A percentile compares a stretch with the other conserved stretches of the same genome.
phyloP scores from a whole-genome alignment of 1,284 basidiomycete species.

The Trichosporon sp. region DNA sequence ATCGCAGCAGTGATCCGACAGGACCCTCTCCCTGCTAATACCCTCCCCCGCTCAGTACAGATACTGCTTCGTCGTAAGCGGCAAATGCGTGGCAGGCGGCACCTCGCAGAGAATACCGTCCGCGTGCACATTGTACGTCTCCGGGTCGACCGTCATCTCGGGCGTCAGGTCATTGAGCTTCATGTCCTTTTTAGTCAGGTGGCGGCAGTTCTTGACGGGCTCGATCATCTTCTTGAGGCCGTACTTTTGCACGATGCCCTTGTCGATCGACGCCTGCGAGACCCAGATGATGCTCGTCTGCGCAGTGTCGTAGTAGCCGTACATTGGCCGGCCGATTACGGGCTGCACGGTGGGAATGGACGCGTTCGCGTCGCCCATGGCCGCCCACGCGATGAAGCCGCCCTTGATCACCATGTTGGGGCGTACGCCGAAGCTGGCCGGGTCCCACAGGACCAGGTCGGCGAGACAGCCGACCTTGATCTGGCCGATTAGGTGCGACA shows the following conservation, averaged over 20 bases:
- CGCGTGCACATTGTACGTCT: slow-evolving; percentile 79
- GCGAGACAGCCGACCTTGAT: slow-evolving; percentile 77
- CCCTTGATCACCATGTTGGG: slow-evolving; percentile 93
- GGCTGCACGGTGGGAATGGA: slow-evolving; percentile 94
- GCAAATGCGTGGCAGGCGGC: slow-evolving; percentile 64
- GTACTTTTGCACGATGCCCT: slow-evolving; percentile 61
- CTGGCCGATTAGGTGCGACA: slow-evolving; percentile 80
- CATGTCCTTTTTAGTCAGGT: slow-evolving; percentile 80
- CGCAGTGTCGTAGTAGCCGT: slow-evolving; percentile 71
- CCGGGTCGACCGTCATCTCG: slow-evolving; percentile 81
- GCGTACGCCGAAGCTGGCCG: slow-evolving; percentile 82
- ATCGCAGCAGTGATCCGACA: too few species aligned
- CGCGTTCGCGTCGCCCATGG: slow-evolving; percentile 90
- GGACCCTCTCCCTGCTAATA: not conserved
- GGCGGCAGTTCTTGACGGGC: slow-evolving; percentile 71
- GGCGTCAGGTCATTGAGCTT: slow-evolving; percentile 84
- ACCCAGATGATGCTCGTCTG: slow-evolving; percentile 80
- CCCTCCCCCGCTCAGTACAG: slow-evolving; percentile 27
- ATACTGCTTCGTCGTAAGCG: slow-evolving; percentile 62
- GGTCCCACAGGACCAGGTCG: slow-evolving; percentile 91
- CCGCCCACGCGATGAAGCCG: slow-evolving; percentile 84
- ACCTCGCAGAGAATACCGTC: slow-evolving; percentile 73
- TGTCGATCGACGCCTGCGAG: slow-evolving; percentile 64
- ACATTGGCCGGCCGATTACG: slow-evolving; percentile 79
- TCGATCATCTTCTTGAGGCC: slow-evolving; percentile 67